Evolutionary conservation across 257 asterid genomes (phyloP), one percentile per base, ranked within the genome.

Genomic region (Plantago ovata): DNA sequence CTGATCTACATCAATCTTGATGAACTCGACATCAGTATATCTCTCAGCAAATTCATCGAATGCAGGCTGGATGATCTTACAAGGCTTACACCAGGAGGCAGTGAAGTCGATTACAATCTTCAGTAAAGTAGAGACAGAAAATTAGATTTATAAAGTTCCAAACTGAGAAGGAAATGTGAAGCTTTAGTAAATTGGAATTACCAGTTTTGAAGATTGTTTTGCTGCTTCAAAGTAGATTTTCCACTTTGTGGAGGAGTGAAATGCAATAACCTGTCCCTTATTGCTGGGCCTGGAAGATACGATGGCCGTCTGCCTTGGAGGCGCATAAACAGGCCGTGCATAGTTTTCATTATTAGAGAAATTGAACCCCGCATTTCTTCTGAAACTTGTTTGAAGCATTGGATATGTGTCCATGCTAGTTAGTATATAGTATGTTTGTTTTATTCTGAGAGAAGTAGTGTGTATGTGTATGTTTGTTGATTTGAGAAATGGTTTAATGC

Each of bases 1-100:
- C 74, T 80, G 86, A 57, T 84, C 94, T 1, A 80, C 85, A 65
- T 85, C 89, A 54, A 89, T 83, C 85, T 75, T 85, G 80, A 81
- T 60, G 74, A 89, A 85, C 64, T 81, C 90, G 3, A 83, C 82
- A 14, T 84, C 83, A 1, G 72, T 49, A 58, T 71, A 87, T 49
- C 63, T 75, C 6, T 74, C 75, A 6, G 95, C 81, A 33, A 87
- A 72, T 45, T 75, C 94, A 0, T 74, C 62, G 42, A 91, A 36
- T 4, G 71, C 66, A 12, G 90, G 94, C 16, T 62, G 76, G 53
- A 87, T 79, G 50, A 6, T 38, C 60, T 73, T 63, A 28, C 88
- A 87, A n/a, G 95, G 93, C 58, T 87, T 85, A 16, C 93, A 84
- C 95, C 96, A 85, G 22, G 86, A 39, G 6, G 95, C 92, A 1